phyloP scores from a whole-genome alignment of 1,284 basidiomycete species.

The Rhodofomes roseus region DNA sequence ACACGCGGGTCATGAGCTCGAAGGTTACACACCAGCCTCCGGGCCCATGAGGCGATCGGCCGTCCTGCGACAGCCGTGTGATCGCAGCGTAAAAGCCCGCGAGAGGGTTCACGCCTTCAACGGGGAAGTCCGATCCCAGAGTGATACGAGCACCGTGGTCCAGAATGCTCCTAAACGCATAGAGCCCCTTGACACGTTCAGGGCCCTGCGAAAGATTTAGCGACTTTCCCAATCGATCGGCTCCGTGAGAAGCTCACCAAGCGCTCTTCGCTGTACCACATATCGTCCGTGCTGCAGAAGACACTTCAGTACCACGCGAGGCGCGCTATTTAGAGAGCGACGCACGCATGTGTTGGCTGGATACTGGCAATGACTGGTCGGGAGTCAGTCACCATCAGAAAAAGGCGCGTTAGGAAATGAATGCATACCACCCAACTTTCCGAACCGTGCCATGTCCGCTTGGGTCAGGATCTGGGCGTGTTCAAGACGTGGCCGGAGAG shows the following conservation, averaged over 20 bases:
- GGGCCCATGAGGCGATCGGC: constrained; percentile 78
- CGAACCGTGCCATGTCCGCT: constrained; percentile 72
- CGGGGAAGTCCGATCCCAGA: constrained; percentile 88
- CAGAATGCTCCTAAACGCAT: constrained; percentile 78
- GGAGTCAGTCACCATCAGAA: background rate
- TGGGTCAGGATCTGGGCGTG: constrained; percentile 84
- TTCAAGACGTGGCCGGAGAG: constrained; percentile 79
- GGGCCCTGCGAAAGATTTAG: constrained; percentile 50
- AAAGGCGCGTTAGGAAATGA: constrained; percentile 7
- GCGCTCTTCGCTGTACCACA: constrained; percentile 85
- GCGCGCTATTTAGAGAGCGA: constrained; percentile 13
- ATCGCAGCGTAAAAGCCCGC: constrained; percentile 84
- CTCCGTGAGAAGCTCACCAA: constrained; percentile 45
- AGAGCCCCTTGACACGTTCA: constrained; percentile 80
- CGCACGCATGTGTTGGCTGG: constrained; percentile 87
- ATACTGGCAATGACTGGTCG: constrained; percentile 68
- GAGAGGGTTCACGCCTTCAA: constrained; percentile 77
- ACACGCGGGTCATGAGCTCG: background rate
- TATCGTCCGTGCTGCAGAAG: constrained; percentile 66
- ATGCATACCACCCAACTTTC: constrained; percentile 64
- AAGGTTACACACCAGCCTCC: constrained; percentile 65
- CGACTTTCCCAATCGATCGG: constrained; percentile 2
- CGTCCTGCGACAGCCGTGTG: constrained; percentile 68
- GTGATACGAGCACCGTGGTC: constrained; percentile 60
- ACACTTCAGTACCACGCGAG: background rate